Evolutionary conservation across 1,284 basidiomycete genomes (phyloP), one percentile per base, ranked within the genome.

Genomic region (Singerocomus inundabilis): DNA sequence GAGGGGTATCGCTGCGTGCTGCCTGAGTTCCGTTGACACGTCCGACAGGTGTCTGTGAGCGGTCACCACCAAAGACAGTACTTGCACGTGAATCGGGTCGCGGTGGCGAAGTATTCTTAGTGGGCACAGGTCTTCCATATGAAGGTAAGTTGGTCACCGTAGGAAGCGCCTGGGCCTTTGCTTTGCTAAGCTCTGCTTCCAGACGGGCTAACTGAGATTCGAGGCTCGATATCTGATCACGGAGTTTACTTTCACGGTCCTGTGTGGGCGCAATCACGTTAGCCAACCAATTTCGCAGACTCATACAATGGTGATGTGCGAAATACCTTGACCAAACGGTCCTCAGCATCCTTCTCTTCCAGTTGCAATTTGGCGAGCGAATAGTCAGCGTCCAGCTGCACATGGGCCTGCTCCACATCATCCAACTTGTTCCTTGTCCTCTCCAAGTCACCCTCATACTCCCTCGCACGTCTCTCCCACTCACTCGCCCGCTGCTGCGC

Each of bases 391-490:
- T 88, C 85, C 33, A 89, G 68, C 62, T 88, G 85, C 16, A 71
- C 63, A 16, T 80, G 78, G 1, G 72, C 74, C 60, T 85, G 80
- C 55, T 90, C 86, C 6, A 76, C 71, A 42, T 85, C 79, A 37
- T 90, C 84, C 13, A 88, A 64, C 59, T 78, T 77, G 40, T 78
- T 80, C 52, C 75, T 76, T 15, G 74, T 75, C 52, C 75, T 61
- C 59, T 85, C 82, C 15, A 89, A 66, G 51, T 84, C 76, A 16
- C 70, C 71, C 64, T 89, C 84, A 45, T 77, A 76, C 54, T 87
- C 85, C 60, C 82, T 83, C n/a, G 85, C 80, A 34, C 82, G 82
- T 56, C 77, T 78, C 68, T 91, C 88, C 87, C 87, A 90, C 57
- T 91, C 89, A 2, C 78, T 71, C 4, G 85, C 76, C 31, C 86